Base-by-base conservation (phyloP, 495 filamentous ascomycete genomes). In the Penicillium cinerascens region DNA sequence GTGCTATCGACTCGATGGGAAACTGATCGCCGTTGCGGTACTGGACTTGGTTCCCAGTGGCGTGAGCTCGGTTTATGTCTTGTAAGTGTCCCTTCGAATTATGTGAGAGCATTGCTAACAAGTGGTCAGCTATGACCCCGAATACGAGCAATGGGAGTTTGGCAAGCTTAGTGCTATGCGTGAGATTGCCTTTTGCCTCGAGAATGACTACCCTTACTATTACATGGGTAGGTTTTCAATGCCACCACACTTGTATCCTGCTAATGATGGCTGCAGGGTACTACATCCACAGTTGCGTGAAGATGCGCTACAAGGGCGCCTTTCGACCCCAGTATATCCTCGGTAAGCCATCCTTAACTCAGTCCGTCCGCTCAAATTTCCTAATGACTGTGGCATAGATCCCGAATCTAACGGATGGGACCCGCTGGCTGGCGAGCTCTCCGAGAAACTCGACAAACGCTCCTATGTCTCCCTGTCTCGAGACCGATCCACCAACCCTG, bases 31-130 rank as follows among this genome's bases (percentile, higher is more conserved):
- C 15, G 80, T 98, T 47, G 88, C 87, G 2, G 91, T 97, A 9
- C 72, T 98, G 27, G 93, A 98, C 65, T 71, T 97, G 8, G 77
- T 97, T 23, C 93, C 92, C 0, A 76, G 88, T 49, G 86, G 84
- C 51, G 89, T 98, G 26, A 97, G 92, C 70, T 89, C 88, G 17
- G 93, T 97, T 33, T 98, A 98, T 67, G 88, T 97, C 63, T 81
- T 96, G 72, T 93, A 63, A 61, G 68, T 58, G 10, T 26, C 13
- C 15, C 10, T 26, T 6, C 20, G 11, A 17, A 15, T 38, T 7
- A 15, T 33, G n/a, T 18, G 3, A 6, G 13, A 29, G 17, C 11
- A 21, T 41, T 21, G 52, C 49, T 59, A 45, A 60, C 56, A 25
- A 0, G 21, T 20, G 6, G 6, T 51, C 6, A 82, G 79, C 51